Evolutionary conservation across 2,329 filamentous ascomycete genomes (phyloP).

Genomic region (Calonectria naviculata): DNA sequence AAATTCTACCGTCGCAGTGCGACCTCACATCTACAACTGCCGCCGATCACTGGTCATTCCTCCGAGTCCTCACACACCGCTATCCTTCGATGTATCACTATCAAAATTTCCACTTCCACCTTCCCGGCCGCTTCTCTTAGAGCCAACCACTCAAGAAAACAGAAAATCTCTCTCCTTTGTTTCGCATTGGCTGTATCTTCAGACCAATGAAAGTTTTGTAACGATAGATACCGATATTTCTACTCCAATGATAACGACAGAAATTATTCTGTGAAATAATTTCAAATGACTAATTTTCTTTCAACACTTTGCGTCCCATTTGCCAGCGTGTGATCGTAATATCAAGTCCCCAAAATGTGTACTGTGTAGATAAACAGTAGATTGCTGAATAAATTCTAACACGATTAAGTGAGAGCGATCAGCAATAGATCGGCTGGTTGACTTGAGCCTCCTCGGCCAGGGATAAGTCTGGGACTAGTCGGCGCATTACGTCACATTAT

Average conservation of each 20-base stretch:
- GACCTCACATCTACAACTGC: background rate
- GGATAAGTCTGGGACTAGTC: too few species aligned
- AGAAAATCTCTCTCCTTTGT: background rate
- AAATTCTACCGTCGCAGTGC: background rate
- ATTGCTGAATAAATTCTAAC: too few species aligned
- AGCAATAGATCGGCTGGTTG: too few species aligned
- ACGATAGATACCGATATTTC: background rate
- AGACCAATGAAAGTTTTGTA: background rate
- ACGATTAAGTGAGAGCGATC: too few species aligned
- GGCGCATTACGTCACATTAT: too few species aligned
- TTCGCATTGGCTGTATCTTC: background rate
- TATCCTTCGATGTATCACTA: constrained; percentile 1
- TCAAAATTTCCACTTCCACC: background rate
- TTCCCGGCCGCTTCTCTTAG: background rate
- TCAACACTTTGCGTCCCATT: too few species aligned
- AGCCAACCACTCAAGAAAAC: background rate
- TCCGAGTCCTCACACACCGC: background rate
- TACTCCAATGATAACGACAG: background rate
- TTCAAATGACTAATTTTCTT: too few species aligned
- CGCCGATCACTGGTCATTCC: background rate
- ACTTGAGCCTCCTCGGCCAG: too few species aligned
- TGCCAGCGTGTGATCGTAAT: too few species aligned
- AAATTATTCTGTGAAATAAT: background rate
- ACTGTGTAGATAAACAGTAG: too few species aligned
- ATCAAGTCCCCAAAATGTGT: too few species aligned